Conservation (phyloP, 768 basidiomycete species). For the Russula ochroleuca region DNA sequence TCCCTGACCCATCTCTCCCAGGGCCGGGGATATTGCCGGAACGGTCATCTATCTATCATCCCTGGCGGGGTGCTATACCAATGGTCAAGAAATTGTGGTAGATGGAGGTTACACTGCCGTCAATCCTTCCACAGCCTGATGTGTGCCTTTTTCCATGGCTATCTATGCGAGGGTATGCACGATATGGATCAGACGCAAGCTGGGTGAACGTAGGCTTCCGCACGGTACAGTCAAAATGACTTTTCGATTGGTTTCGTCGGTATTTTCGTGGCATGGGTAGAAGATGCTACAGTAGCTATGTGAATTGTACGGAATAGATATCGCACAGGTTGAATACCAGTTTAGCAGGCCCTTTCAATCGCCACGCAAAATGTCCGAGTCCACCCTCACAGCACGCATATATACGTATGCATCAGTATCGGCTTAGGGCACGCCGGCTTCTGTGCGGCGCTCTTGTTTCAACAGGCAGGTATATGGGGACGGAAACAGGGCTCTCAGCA, state of each 20-base stretch:
- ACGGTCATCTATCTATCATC: slow-evolving; percentile 74
- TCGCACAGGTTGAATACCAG: neutral
- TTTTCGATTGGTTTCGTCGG: neutral
- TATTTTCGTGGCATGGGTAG: too few relatives aligned
- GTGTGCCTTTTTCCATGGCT: neutral
- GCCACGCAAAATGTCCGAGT: too few relatives aligned
- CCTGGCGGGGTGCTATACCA: slow-evolving; percentile 65
- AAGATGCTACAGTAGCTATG: neutral
- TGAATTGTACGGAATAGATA: neutral
- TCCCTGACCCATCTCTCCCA: slow-evolving; percentile 31
- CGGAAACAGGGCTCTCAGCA: too few relatives aligned
- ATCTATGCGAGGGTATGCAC: neutral
- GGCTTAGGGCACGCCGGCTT: slow-evolving; percentile 69
- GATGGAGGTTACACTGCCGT: slow-evolving; percentile 74
- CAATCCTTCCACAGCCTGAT: slow-evolving; percentile 54
- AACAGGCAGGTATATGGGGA: too few relatives aligned
- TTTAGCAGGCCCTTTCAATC: too few relatives aligned
- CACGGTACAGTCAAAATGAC: neutral
- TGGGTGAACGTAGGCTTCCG: too few relatives aligned
- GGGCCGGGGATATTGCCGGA: slow-evolving; percentile 70
- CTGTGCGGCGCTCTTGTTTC: slow-evolving; percentile 49
- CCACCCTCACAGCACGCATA: neutral
- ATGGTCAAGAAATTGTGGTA: slow-evolving; percentile 73
- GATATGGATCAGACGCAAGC: neutral
- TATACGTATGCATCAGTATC: slow-evolving; percentile 55